Conservation (phyloP, 2,329 filamentous ascomycete species). For the Akanthomyces dipterigenus region DNA sequence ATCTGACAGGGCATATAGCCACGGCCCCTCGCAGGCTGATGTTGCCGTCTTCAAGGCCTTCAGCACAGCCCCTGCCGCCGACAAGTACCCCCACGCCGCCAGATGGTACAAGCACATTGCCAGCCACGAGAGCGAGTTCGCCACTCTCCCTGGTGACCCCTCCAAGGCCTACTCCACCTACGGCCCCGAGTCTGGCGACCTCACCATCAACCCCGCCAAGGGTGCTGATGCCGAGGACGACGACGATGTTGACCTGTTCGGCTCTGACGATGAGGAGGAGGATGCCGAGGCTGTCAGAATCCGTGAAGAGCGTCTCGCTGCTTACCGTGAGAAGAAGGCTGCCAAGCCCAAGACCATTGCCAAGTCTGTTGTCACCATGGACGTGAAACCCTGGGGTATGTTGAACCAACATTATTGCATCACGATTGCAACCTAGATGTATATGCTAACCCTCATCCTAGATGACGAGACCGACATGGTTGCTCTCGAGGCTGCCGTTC, state of each 20-base stretch:
- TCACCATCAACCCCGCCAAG: slow-evolving; percentile 80
- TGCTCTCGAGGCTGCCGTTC: slow-evolving; percentile 72
- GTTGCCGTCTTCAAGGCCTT: slow-evolving; percentile 91
- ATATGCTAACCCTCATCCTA: slow-evolving; percentile 26
- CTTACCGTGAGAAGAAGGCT: slow-evolving; percentile 97
- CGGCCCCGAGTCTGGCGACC: slow-evolving; percentile 73
- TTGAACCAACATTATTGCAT: slow-evolving; percentile 19
- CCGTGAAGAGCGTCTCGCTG: slow-evolving; percentile 83
- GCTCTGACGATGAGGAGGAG: slow-evolving; percentile 88
- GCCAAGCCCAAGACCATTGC: slow-evolving; percentile 84
- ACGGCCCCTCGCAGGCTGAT: slow-evolving; percentile 83
- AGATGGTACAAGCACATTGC: slow-evolving; percentile 99
- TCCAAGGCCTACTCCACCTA: slow-evolving; percentile 84
- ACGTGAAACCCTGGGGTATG: slow-evolving; percentile 99
- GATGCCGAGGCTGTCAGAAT: slow-evolving; percentile 78
- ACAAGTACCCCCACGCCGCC: slow-evolving; percentile 88
- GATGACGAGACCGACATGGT: slow-evolving; percentile 93
- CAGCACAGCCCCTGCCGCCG: slow-evolving; percentile 64
- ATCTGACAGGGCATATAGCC: slow-evolving; percentile 27
- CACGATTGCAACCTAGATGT: not conserved
- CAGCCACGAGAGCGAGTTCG: slow-evolving; percentile 88
- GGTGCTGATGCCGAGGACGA: slow-evolving; percentile 66
- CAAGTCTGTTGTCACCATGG: slow-evolving; percentile 92
- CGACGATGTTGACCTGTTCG: slow-evolving; percentile 89
- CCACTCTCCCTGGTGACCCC: slow-evolving; percentile 82